Evolutionary conservation across 2,329 filamentous ascomycete genomes (phyloP).

Genomic region (Pseudogymnoascus sp.): DNA sequence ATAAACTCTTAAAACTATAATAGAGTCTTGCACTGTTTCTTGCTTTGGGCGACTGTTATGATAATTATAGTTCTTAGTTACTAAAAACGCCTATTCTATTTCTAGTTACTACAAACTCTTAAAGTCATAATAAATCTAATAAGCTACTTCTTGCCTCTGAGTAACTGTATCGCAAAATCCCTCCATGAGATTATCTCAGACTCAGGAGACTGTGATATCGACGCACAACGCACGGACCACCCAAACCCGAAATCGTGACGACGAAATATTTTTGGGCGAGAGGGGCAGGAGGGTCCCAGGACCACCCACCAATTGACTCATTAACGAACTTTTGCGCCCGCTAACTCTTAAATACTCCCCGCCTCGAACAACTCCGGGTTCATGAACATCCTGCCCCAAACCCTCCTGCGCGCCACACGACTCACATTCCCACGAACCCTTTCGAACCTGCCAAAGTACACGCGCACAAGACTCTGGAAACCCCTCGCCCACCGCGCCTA

Average conservation of each 20-base stretch:
- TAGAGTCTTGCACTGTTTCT: background rate
- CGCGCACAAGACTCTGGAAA: background rate
- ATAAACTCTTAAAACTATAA: background rate
- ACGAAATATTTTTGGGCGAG: conserved; percentile 4
- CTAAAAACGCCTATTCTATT: background rate
- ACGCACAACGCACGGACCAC: background rate
- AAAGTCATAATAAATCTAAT: background rate
- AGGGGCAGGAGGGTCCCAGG: background rate
- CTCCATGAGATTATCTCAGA: background rate
- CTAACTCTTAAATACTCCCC: conserved; percentile 1
- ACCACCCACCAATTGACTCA: conserved; percentile 1
- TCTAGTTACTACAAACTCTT: background rate
- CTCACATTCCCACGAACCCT: background rate
- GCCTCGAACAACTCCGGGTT: background rate
- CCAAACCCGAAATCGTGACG: background rate
- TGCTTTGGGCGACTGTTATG: background rate
- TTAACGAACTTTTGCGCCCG: background rate
- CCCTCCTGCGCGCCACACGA: conserved; percentile 3
- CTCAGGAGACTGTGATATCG: background rate
- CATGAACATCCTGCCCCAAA: conserved; percentile 6
- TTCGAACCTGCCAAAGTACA: background rate
- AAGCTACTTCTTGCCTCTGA: background rate
- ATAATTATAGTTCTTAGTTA: background rate
- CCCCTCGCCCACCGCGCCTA: background rate
- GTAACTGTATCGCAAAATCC: background rate